Evolutionary conservation across 371 early-diverging fungal species (phyloP).

Genomic region (Mucor racemosus): DNA sequence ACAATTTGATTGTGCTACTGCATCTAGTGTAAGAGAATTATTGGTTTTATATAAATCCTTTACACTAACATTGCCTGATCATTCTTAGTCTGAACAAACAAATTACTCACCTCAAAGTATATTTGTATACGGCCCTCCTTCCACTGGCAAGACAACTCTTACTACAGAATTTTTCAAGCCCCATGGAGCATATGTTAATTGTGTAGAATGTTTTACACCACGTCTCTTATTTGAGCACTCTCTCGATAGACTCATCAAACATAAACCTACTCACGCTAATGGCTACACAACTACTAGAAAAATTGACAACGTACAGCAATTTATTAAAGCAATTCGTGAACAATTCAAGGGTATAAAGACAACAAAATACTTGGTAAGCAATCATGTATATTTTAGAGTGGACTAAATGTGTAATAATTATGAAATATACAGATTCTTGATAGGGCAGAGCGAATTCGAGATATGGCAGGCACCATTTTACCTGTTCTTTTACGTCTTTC

Average conservation of each 20-base stretch:
- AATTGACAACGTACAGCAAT: constrained; percentile 73
- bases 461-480: constrained; percentile 68
- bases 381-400: neutral
- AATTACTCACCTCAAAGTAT: constrained; percentile 37
- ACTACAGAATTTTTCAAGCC: constrained; percentile 48
- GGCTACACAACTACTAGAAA: constrained; percentile 37
- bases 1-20: constrained; percentile 55
- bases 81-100: constrained; percentile 2
- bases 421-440: constrained; percentile 65
- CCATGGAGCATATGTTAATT: constrained; percentile 61
- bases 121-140: constrained; percentile 71
- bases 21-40: neutral
- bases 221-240: constrained; percentile 78
- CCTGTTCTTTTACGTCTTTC: constrained; percentile 72
- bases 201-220: constrained; percentile 76
- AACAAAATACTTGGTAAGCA: constrained; percentile 51
- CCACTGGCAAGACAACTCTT: constrained; percentile 80
- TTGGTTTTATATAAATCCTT: no score
- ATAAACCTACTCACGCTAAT: constrained; percentile 27
- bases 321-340: constrained; percentile 56
- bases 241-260: constrained; percentile 62
- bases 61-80: neutral
- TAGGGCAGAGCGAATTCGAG: constrained; percentile 81
- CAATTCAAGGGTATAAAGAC: constrained; percentile 19
- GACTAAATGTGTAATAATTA: no score